Evolutionary conservation across 257 asterid genomes (phyloP).

Genomic region (Coffea canephora): DNA sequence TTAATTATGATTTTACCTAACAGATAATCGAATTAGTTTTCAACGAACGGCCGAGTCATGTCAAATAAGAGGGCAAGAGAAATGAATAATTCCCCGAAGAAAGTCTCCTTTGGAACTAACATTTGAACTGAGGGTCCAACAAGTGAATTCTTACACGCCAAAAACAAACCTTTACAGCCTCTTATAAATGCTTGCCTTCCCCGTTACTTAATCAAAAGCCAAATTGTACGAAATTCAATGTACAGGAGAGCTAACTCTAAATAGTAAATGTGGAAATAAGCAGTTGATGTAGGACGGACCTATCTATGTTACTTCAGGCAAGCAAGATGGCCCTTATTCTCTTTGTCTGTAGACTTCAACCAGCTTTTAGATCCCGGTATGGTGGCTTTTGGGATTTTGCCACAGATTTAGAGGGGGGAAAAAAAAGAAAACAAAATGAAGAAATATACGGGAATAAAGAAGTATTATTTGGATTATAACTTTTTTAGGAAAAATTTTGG

Average conservation of each 20-base stretch:
- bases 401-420: not conserved
- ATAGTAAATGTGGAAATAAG: not conserved
- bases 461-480: too few species aligned
- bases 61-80: not conserved
- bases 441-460: too few species aligned
- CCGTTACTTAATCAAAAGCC: not conserved
- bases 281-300: slow-evolving; percentile 17
- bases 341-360: slow-evolving; percentile 12
- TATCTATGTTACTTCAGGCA: not conserved
- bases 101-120: not conserved
- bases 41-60: not conserved
- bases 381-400: not conserved
- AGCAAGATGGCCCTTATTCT: slow-evolving; percentile 15
- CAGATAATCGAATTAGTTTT: not conserved
- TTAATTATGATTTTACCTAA: too few species aligned
- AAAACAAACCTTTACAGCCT: not conserved
- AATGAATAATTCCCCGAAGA: not conserved
- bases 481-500: too few species aligned
- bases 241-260: not conserved
- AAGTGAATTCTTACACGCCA: not conserved
- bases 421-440: too few species aligned
- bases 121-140: not conserved
- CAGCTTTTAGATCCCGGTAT: not conserved
- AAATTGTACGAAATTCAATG: not conserved
- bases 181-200: not conserved